Conservation (phyloP, 1,139 yeast species). For the Yamadazyma atmosphaerica region DNA sequence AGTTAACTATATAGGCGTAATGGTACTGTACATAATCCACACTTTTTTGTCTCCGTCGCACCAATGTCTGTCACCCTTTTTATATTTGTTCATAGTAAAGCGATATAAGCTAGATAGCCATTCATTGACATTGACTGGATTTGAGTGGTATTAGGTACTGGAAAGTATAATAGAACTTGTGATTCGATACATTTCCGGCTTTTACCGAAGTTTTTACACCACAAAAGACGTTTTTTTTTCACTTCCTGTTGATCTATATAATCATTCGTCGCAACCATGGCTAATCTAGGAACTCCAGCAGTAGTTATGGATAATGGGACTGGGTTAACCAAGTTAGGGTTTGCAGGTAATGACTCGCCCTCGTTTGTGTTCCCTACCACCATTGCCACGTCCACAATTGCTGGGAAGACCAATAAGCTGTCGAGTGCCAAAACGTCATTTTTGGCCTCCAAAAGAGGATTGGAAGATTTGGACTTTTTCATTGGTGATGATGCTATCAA, state of each 20-base stretch:
- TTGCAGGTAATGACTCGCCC: constrained; percentile 98
- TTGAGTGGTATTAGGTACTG: too few species aligned
- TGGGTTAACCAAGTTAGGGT: constrained; percentile 94
- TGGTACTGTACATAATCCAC: constrained; percentile 9
- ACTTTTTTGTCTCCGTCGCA: not conserved
- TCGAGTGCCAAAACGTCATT: constrained; percentile 43
- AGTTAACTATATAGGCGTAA: not conserved
- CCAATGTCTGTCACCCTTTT: constrained; percentile 8
- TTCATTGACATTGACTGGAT: too few species aligned
- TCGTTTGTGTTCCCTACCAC: constrained; percentile 98
- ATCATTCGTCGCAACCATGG: too few species aligned
- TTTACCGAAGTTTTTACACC: too few species aligned
- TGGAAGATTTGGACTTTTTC: constrained; percentile 91
- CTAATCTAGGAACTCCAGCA: constrained; percentile 79
- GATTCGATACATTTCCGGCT: too few species aligned
- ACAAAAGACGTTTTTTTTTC: too few species aligned
- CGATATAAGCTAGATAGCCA: not conserved
- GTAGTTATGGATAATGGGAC: constrained; percentile 99
- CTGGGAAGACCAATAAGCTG: constrained; percentile 32
- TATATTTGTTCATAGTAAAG: too few species aligned
- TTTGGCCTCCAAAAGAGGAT: constrained; percentile 76
- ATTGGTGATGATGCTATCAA: constrained; percentile 94
- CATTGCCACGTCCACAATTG: constrained; percentile 72
- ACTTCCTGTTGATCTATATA: too few species aligned
- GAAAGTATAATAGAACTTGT: too few species aligned